A percentile compares a stretch with the other conserved stretches of the same genome.
Evolutionary conservation across 768 basidiomycete genomes (phyloP).

Genomic region (Lactarius indigo): DNA sequence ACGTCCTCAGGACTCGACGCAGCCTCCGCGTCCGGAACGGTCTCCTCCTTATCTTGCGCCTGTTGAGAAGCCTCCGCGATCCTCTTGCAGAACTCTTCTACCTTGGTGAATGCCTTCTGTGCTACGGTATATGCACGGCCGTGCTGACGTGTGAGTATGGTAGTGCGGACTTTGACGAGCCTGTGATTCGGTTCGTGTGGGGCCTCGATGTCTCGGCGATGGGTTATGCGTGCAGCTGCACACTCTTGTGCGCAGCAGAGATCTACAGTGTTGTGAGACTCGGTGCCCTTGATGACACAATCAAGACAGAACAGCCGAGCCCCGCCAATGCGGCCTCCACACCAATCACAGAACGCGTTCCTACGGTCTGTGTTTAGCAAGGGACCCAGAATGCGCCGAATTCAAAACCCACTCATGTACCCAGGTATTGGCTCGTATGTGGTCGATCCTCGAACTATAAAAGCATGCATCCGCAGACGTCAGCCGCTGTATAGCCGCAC

Average conservation of each 20-base stretch:
- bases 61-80: background rate
- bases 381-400: background rate
- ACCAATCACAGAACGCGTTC: constrained; percentile 29
- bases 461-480: constrained; percentile 30
- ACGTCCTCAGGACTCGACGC: background rate
- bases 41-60: background rate
- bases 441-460: constrained; percentile 25
- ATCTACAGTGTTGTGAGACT: constrained; percentile 29
- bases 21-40: background rate
- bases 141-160: background rate
- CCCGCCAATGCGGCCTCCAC: constrained; percentile 30
- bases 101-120: background rate
- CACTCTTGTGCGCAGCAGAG: constrained; percentile 32
- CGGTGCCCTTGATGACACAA: constrained; percentile 25
- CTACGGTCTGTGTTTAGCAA: constrained; percentile 4
- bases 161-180: background rate
- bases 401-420: constrained; percentile 24
- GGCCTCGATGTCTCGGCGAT: constrained; percentile 19
- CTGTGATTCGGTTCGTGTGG: background rate
- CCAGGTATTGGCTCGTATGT: constrained; percentile 24
- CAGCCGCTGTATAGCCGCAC: constrained; percentile 20
- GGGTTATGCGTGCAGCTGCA: constrained; percentile 19
- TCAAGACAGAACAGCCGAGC: constrained; percentile 33
- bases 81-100: background rate
- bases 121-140: background rate